Evolutionary conservation across 768 basidiomycete genomes (phyloP), one percentile per base, ranked within the genome.

Genomic region (Leccinum variicolor): DNA sequence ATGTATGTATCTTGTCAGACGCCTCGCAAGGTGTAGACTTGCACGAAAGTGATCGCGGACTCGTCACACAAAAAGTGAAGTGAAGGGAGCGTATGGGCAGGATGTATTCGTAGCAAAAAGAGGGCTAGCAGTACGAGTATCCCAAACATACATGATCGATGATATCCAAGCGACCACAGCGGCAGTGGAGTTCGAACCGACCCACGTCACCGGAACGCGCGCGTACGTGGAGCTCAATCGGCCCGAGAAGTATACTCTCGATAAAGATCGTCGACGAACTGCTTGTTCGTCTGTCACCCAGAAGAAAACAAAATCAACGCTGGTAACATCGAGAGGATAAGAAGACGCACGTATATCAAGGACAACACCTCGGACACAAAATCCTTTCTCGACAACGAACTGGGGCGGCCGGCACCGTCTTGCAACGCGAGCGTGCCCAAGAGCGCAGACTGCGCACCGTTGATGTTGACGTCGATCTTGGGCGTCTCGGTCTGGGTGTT

Each of bases 211-310:
- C 14, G 3, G 6, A 46, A 46, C 23, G 45, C 45, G 26, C 8
- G 10, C 29, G 29, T 29, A 11, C 29, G 11, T 4, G 25, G 6
- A 28, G 14, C 43, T 69, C 57, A 69, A 28, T 41, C 52, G 14
- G 43, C 47, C 48, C 51, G 59, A 17, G 69, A 57, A 54, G 68
- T 57, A 68, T 86, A 88, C 46, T 82, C 80, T 57, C 74, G 76
- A 75, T 78, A 86, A 48, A 87, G 76, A 39, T 74, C 71, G 61
- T 90, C 85, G 57, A 85, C 85, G 63, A 89, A 90, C 15, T 76
- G 71, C 62, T 81, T 77, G 74, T 89, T 84, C 54, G 80, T 87
- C 87, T 89, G 63, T 26, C 39, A 25, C 31, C 15, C 33, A 21
- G 19, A 11, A 11, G 0, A 29, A 29, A 31, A 10, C 0, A 49